These are phyloP conservation scores for Pleodorina starrii DNA, from an alignment of 139 green algal species.

Conservation along the genomic window DNA sequence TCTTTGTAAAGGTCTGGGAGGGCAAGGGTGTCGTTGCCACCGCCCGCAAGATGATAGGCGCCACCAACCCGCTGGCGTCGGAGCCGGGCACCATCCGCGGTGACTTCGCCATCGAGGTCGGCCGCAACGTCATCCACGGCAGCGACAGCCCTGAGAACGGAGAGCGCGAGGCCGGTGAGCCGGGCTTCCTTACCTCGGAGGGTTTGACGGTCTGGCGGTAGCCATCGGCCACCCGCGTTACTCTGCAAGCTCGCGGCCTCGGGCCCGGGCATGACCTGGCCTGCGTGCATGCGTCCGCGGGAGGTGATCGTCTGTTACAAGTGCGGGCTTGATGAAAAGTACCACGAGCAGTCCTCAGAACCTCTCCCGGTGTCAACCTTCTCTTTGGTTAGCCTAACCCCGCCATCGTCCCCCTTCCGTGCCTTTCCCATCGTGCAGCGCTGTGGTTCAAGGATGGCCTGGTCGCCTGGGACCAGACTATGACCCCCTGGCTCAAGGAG, in stretches of 20 bases:
- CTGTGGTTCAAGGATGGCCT: slow-evolving; percentile 89
- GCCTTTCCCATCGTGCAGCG: slow-evolving; percentile 57
- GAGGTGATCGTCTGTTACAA: no score
- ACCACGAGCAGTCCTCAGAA: no score
- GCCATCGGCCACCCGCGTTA: no score
- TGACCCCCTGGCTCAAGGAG: slow-evolving; percentile 84
- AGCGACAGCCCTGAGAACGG: slow-evolving; percentile 93
- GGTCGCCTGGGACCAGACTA: slow-evolving; percentile 73
- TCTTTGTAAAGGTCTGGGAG: slow-evolving; percentile 98
- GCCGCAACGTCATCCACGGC: slow-evolving; percentile 97
- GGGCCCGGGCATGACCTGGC: no score
- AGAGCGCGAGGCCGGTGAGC: slow-evolving; percentile 90
- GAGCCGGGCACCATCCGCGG: slow-evolving; percentile 97
- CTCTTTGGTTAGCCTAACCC: no score
- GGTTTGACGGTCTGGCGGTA: no score
- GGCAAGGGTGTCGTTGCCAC: slow-evolving; percentile 94
- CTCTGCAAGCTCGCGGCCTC: no score
- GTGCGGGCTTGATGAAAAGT: no score
- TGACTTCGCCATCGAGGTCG: slow-evolving; percentile 87
- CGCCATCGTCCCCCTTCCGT: background rate
- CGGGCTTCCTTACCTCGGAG: no score
- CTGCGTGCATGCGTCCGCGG: no score
- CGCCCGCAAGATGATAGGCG: slow-evolving; percentile 93
- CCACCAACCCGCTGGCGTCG: slow-evolving; percentile 94
- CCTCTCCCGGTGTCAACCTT: no score